A percentile compares a stretch with the other conserved stretches of the same genome.
These are phyloP conservation scores for Immersiporthe knoxdaviesiana DNA, from an alignment of 2,329 filamentous ascomycete genomes.

Conservation along the genomic window DNA sequence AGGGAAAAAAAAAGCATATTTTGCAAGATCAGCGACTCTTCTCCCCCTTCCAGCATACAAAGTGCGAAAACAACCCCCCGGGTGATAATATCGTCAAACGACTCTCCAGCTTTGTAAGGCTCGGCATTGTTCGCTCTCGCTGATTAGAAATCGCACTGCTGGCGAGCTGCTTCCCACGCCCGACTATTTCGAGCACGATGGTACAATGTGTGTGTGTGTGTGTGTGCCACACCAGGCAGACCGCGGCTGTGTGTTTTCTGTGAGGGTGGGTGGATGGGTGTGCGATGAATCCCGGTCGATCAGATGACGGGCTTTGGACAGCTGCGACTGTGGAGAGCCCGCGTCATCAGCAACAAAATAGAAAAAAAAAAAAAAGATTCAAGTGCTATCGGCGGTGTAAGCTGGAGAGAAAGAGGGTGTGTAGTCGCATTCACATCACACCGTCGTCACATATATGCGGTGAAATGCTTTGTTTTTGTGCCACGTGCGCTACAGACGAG, in stretches of 20 bases:
- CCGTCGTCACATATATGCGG: neutral
- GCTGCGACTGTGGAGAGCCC: neutral
- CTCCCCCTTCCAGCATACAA: neutral
- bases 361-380: too few relatives aligned
- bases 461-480: neutral
- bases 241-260: neutral
- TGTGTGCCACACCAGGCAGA: neutral
- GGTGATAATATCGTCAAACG: neutral
- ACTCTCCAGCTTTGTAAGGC: slow-evolving; percentile 18
- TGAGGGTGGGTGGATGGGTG: neutral
- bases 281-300: neutral
- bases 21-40: neutral
- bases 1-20: neutral
- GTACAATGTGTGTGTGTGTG: neutral
- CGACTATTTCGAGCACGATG: neutral
- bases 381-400: slow-evolving; percentile 16
- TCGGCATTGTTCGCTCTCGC: neutral
- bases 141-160: slow-evolving; percentile 25
- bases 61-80: too few relatives aligned
- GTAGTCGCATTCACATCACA: slow-evolving; percentile 13
- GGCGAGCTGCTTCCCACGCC: neutral
- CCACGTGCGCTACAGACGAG: slow-evolving; percentile 3
- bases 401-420: slow-evolving; percentile 5
- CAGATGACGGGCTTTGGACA: neutral
- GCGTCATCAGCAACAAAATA: neutral